phyloP scores from a whole-genome alignment of 2,329 filamentous ascomycete genomes.

The Fusarium veterinarium region DNA sequence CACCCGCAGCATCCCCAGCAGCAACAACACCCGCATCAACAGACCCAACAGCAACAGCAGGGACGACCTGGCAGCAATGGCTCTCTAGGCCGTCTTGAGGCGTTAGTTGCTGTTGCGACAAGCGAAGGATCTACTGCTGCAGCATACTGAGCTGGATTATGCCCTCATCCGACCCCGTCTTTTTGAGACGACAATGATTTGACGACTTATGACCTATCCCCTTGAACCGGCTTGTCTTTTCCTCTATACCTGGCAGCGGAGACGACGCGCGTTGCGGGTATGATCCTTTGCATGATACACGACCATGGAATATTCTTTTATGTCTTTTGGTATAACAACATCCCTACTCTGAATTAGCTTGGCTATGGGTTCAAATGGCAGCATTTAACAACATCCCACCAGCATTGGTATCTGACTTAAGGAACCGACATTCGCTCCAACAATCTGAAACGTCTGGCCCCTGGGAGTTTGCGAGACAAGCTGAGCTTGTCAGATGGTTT shows the following conservation, averaged over 20 bases:
- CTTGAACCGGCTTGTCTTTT: constrained; percentile 12
- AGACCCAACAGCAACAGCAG: constrained; percentile 44
- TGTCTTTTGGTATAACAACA: constrained; percentile 22
- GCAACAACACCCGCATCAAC: constrained; percentile 43
- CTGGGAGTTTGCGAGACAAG: constrained; percentile 3
- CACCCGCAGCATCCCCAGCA: constrained; percentile 31
- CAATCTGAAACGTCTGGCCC: constrained; percentile 4
- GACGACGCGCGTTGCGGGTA: constrained; percentile 38
- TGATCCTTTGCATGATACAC: constrained; percentile 40
- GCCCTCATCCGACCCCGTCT: not conserved
- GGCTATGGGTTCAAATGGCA: constrained; percentile 17
- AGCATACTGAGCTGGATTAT: constrained; percentile 48
- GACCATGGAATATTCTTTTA: constrained; percentile 23
- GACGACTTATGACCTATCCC: constrained; percentile 42
- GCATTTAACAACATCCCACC: constrained; percentile 31
- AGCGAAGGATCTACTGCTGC: constrained; percentile 57
- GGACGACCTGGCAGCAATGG: constrained; percentile 48
- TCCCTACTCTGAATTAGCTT: constrained; percentile 26
- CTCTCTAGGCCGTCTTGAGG: constrained; percentile 54
- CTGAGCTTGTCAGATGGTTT: constrained; percentile 30
- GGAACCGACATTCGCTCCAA: constrained; percentile 10
- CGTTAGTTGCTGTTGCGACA: constrained; percentile 58
- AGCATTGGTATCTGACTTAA: not conserved
- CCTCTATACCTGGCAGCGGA: constrained; percentile 33
- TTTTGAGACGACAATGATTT: constrained; percentile 37